Evolutionary conservation across 2,329 filamentous ascomycete genomes (phyloP), one percentile per base, ranked within the genome.

Genomic region (Ophiostoma pallidulum): DNA sequence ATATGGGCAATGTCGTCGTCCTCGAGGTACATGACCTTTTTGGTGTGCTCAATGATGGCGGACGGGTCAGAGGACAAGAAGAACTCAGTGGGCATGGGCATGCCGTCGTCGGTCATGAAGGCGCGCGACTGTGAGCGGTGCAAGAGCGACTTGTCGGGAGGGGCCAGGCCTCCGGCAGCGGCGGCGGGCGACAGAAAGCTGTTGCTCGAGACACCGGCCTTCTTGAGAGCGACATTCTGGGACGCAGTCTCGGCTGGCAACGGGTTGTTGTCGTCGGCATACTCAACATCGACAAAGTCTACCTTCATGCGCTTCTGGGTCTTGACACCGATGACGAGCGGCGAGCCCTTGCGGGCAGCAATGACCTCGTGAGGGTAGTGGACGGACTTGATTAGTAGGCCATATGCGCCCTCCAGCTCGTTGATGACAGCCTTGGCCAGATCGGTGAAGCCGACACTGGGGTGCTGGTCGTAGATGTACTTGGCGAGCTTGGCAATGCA

Each of bases 271-370:
- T 95, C 88, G 61, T 95, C 89, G 44, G 84, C 85, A 67, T 91
- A 97, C 72, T 98, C 92, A 53, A 98, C 92, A 66, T 98, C 92
- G 65, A 98, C 92, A 62, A 98, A 98, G 73, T 98, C 92, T 54
- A 98, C 92, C 84, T 97, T 98, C 92, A 98, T 97, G 74, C 94
- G 94, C 76, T 86, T 94, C 70, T 89, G 78, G 48, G 92, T 97
- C 73, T 89, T 86, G 65, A 98, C 92, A 71, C 92, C 92, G 60
- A 98, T 88, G 55, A 98, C 92, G 52, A 98, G 79, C 37, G 92
- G 92, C 53, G 92, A 98, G 71, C 92, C 92, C 80, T 98, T 98
- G 61, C 92, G 88, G 65, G 92, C 92, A 48, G 92, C 92, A 68
- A 98, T 88, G 54, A 97, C 86, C 74, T 98, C 92, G 64, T 96